Evolutionary conservation across 2,329 filamentous ascomycete species (phyloP), one percentile per base, ranked within the genome.

Genomic region (Mollisia scopiformis): DNA sequence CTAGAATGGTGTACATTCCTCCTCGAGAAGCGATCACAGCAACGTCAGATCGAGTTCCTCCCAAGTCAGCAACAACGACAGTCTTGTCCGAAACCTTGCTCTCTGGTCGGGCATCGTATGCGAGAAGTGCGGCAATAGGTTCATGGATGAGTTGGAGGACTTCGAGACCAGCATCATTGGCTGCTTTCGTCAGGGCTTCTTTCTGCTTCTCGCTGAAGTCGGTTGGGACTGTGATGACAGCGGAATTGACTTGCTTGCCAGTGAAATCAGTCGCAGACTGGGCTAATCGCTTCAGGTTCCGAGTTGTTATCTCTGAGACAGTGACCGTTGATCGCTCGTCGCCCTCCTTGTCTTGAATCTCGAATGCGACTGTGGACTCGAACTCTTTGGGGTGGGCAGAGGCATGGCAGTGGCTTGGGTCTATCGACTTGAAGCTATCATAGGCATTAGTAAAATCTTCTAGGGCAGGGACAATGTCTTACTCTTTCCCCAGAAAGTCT

Each of bases 401-500:
- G 70, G 92, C 90, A 77, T 98, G 94, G 84, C 90, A 93, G 76
- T 96, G 92, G 56, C 92, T 96, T 66, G 94, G 92, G 77, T 99
- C 95, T 83, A 99, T 96, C 67, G 92, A 90, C 81, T 96, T 93
- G 85, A 96, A 97, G 33, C 85, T 88, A 69, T 37, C 35, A 27
- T 2, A 51, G n/a, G n/a, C n/a, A 60, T 73, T 58, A 74, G 69
- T 55, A 57, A 46, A 33, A 19, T 19, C 16, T 21, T 10, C 13
- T 49, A n/a, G 2, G 5, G 3, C 21, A 30, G 21, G 19, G 37
- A 11, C 21, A 2, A 3, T n/a, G 46, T 75, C 86, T 62, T 87
- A 96, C 90, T 96, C 90, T 84, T 96, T 91, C 71, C 95, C 95
- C 56, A 99, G 79, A 78, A 93, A 97, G 74, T 99, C 95, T 78